Evolutionary conservation across 208 protist species (phyloP).

Genomic region (Trypanosoma theileri): DNA sequence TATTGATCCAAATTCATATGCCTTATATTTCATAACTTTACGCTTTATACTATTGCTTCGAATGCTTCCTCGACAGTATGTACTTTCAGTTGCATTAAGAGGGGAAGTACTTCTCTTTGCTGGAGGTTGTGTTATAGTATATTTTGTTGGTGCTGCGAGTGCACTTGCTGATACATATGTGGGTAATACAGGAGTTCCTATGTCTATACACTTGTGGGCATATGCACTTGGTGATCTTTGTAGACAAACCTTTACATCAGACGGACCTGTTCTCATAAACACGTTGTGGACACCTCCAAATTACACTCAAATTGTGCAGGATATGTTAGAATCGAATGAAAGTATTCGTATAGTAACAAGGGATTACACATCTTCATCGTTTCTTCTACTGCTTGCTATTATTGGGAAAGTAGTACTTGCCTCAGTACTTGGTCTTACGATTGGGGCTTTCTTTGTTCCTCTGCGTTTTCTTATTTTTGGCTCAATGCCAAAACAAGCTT

Average conservation of each 20-base stretch:
- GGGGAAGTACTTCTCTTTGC: slow-evolving; percentile 34
- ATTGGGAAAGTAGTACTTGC: slow-evolving; percentile 53
- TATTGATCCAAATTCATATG: slow-evolving; percentile 49
- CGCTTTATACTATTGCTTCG: slow-evolving; percentile 68
- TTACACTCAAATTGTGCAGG: slow-evolving; percentile 28
- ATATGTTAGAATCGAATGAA: slow-evolving; percentile 28
- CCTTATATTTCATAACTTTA: slow-evolving; percentile 61
- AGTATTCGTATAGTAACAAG: slow-evolving; percentile 19
- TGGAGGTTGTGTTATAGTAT: slow-evolving; percentile 37
- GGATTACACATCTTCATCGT: slow-evolving; percentile 5
- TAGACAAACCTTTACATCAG: slow-evolving; percentile 56
- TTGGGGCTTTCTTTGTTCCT: slow-evolving; percentile 50
- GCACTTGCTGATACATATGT: slow-evolving; percentile 53
- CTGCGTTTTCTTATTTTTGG: slow-evolving; percentile 47
- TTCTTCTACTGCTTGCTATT: slow-evolving; percentile 53
- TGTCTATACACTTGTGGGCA: slow-evolving; percentile 38
- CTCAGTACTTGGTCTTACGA: slow-evolving; percentile 44
- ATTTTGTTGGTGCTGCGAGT: slow-evolving; percentile 58
- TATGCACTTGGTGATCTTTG: slow-evolving; percentile 50
- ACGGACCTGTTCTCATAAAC: slow-evolving; percentile 29
- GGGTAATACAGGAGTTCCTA: slow-evolving; percentile 1
- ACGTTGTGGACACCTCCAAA: slow-evolving; percentile 51
- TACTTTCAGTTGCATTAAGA: slow-evolving; percentile 39
- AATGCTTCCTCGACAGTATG: slow-evolving; percentile 54
- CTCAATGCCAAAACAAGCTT: slow-evolving; percentile 45